Percentiles rank a stretch among this genome's conserved stretches.
Evolutionary conservation across 2,329 filamentous ascomycete genomes (phyloP).

Genomic region (Ramularia collo-cygni): DNA sequence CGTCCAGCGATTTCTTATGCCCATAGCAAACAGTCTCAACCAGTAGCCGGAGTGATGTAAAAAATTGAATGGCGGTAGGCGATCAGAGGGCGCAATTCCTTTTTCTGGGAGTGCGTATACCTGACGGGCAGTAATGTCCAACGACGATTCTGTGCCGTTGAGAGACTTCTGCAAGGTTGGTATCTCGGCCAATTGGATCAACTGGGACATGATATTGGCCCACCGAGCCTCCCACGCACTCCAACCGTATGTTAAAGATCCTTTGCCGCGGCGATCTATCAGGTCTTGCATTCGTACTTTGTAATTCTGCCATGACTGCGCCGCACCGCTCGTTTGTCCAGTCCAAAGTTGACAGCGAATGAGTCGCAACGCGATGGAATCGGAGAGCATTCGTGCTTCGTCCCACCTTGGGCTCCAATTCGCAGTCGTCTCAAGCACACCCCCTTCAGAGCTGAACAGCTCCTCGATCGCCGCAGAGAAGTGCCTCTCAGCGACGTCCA

Average conservation of each 20-base stretch:
- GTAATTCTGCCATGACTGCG: constrained; percentile 73
- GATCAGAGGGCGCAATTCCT: constrained; percentile 41
- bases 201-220: constrained; percentile 55
- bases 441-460: constrained; percentile 65
- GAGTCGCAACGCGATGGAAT: constrained; percentile 71
- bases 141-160: constrained; percentile 7
- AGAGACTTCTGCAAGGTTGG: constrained; percentile 33
- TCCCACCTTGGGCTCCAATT: constrained; percentile 89
- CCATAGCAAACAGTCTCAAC: constrained; percentile 48
- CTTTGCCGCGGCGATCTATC: constrained; percentile 74
- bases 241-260: constrained; percentile 86
- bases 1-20: constrained; percentile 44
- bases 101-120: constrained; percentile 48
- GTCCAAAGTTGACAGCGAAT: constrained; percentile 78
- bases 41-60: constrained; percentile 59
- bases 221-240: constrained; percentile 83
- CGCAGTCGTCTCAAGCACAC: constrained; percentile 76
- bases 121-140: constrained; percentile 6
- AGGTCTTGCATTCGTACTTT: constrained; percentile 67
- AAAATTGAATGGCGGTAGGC: constrained; percentile 50
- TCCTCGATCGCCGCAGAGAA: constrained; percentile 84
- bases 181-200: constrained; percentile 48
- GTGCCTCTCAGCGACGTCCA: constrained; percentile 76
- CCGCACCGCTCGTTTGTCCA: constrained; percentile 69
- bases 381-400: constrained; percentile 81